Evolutionary conservation across 2,329 filamentous ascomycete genomes (phyloP).

Genomic region (Beauveria australis): DNA sequence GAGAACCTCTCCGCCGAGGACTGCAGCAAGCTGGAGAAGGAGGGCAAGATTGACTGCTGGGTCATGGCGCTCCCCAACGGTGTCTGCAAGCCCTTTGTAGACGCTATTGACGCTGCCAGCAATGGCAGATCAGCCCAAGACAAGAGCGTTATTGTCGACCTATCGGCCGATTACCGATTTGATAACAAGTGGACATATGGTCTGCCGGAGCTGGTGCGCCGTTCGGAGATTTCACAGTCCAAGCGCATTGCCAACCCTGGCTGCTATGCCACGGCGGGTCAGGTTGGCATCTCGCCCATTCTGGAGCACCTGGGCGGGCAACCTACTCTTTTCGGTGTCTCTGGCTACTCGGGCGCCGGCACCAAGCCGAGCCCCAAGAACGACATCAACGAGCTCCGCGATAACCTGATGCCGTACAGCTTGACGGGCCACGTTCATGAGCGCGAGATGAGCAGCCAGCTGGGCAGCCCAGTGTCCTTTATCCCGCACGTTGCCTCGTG

Average conservation of each 20-base stretch:
- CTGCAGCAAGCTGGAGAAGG: conserved; percentile 73
- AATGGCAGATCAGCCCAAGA: conserved; percentile 21
- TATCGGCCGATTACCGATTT: conserved; percentile 93
- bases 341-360: conserved; percentile 89
- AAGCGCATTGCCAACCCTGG: conserved; percentile 90
- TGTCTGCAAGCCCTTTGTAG: conserved; percentile 88
- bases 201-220: conserved; percentile 75
- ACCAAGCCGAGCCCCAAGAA: conserved; percentile 95
- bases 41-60: conserved; percentile 87
- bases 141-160: conserved; percentile 76
- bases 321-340: conserved; percentile 83
- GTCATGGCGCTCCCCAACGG: conserved; percentile 96
- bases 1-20: conserved; percentile 86
- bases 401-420: conserved; percentile 81
- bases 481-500: conserved; percentile 79
- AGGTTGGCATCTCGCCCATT: conserved; percentile 80
- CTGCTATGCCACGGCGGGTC: conserved; percentile 90
- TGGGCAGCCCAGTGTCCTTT: conserved; percentile 70
- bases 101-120: conserved; percentile 57
- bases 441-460: conserved; percentile 73
- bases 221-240: conserved; percentile 67
- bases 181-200: conserved; percentile 81
- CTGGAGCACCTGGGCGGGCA: conserved; percentile 67
- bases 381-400: conserved; percentile 69
- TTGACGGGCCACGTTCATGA: conserved; percentile 88